Evolutionary conservation across 1,284 basidiomycete genomes (phyloP).

Genomic region (Salmacisia buchloeana): DNA sequence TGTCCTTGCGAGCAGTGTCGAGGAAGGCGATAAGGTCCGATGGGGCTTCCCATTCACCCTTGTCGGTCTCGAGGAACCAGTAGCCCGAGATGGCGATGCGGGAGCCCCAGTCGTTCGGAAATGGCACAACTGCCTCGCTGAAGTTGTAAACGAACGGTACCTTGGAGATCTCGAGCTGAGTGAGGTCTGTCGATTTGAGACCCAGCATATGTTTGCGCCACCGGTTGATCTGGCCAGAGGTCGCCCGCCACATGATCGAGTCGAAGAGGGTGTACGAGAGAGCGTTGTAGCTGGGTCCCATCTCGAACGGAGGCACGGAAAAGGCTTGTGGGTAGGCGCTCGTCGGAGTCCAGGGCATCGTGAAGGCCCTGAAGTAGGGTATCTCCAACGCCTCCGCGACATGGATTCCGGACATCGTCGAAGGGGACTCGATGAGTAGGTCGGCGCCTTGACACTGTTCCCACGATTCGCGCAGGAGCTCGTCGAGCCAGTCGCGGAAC

Average conservation of each 20-base stretch:
- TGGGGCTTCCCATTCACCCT: constrained; percentile 60
- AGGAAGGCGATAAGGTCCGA: constrained; percentile 59
- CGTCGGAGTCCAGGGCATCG: constrained; percentile 45
- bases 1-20: constrained; percentile 58
- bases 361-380: constrained; percentile 44
- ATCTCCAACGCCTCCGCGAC: constrained; percentile 41
- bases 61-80: constrained; percentile 46
- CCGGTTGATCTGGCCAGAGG: constrained; percentile 37
- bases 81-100: constrained; percentile 39
- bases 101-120: constrained; percentile 41
- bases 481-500: constrained; percentile 43
- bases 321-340: constrained; percentile 42
- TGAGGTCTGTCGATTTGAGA: constrained; percentile 27
- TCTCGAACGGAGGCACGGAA: constrained; percentile 31
- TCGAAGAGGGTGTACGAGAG: constrained; percentile 38
- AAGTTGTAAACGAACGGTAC: constrained; percentile 48
- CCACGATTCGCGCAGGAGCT: constrained; percentile 33
- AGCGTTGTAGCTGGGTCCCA: constrained; percentile 34
- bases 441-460: constrained; percentile 40
- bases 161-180: constrained; percentile 25
- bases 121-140: constrained; percentile 37
- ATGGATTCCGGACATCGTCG: constrained; percentile 43
- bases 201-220: constrained; percentile 40
- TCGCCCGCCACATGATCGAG: constrained; percentile 42
- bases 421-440: constrained; percentile 41